Evolutionary conservation across 495 filamentous ascomycete species (phyloP).

Genomic region (Aspergillus saccharolyticus): DNA sequence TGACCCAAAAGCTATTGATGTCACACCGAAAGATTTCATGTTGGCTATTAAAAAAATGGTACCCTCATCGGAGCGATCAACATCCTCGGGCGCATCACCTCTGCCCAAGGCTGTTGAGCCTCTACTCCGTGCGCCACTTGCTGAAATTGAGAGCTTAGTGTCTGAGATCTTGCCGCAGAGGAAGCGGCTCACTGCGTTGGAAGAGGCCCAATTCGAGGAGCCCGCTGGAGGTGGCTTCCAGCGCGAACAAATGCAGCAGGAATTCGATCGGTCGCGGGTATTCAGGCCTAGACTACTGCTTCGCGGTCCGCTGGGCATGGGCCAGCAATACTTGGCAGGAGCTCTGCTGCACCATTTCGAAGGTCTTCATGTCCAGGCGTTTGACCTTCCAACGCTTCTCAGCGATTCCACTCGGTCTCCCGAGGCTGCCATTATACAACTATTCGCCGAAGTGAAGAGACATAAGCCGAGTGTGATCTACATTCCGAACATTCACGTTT

Average conservation of each 20-base stretch:
- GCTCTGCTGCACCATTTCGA: slow-evolving; percentile 87
- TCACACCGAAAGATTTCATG: slow-evolving; percentile 93
- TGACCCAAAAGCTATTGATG: slow-evolving; percentile 73
- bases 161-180: slow-evolving; percentile 74
- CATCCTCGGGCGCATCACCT: slow-evolving; percentile 72
- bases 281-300: slow-evolving; percentile 86
- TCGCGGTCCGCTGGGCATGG: slow-evolving; percentile 77
- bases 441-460: slow-evolving; percentile 85
- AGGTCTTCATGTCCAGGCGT: slow-evolving; percentile 88
- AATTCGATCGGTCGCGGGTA: slow-evolving; percentile 83
- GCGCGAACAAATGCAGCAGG: slow-evolving; percentile 78
- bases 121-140: slow-evolving; percentile 66
- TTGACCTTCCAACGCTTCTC: slow-evolving; percentile 81
- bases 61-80: slow-evolving; percentile 86
- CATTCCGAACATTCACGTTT: slow-evolving; percentile 81
- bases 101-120: slow-evolving; percentile 76
- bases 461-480: slow-evolving; percentile 96
- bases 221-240: slow-evolving; percentile 74
- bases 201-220: slow-evolving; percentile 93
- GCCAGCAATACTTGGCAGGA: slow-evolving; percentile 84
- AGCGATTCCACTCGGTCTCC: slow-evolving; percentile 66
- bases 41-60: slow-evolving; percentile 91
- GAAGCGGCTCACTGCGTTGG: slow-evolving; percentile 79
- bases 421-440: slow-evolving; percentile 80
- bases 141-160: slow-evolving; percentile 58